These are phyloP conservation scores for Arachis hypogaea DNA, from an alignment of 306 rosid genomes.

Conservation along the genomic window DNA sequence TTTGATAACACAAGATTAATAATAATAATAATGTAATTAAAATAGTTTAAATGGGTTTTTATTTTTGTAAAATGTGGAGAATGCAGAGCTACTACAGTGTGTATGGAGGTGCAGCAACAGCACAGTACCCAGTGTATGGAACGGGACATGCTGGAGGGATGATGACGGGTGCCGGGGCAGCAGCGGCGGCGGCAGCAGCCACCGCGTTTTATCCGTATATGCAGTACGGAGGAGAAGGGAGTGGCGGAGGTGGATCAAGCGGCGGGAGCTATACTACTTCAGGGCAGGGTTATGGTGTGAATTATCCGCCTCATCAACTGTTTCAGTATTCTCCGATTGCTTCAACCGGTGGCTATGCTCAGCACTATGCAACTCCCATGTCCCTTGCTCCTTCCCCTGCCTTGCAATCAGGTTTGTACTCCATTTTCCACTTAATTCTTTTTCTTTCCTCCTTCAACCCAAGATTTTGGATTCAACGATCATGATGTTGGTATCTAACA, in stretches of 20 bases:
- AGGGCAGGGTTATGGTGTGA: slow-evolving; percentile 76
- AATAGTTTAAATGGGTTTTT: neutral
- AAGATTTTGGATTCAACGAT: no score
- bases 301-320: slow-evolving; percentile 68
- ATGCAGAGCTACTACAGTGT: slow-evolving; percentile 86
- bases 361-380: slow-evolving; percentile 83
- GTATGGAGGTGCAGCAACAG: slow-evolving; percentile 82
- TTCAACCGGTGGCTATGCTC: slow-evolving; percentile 72
- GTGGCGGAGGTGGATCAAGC: slow-evolving; percentile 43
- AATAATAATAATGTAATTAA: neutral
- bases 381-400: slow-evolving; percentile 96
- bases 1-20: no score
- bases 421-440: neutral
- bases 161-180: slow-evolving; percentile 64
- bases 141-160: slow-evolving; percentile 71
- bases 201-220: slow-evolving; percentile 76
- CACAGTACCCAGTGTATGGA: slow-evolving; percentile 83
- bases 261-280: slow-evolving; percentile 46
- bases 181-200: slow-evolving; percentile 49
- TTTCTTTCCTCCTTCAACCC: no score
- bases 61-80: neutral
- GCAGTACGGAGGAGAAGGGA: slow-evolving; percentile 72
- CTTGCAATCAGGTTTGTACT: slow-evolving; percentile 74
- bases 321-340: slow-evolving; percentile 74
- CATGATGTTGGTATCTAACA: no score